phyloP scores from a whole-genome alignment of 2,329 filamentous ascomycete genomes.

The Orbilia brochopaga region DNA sequence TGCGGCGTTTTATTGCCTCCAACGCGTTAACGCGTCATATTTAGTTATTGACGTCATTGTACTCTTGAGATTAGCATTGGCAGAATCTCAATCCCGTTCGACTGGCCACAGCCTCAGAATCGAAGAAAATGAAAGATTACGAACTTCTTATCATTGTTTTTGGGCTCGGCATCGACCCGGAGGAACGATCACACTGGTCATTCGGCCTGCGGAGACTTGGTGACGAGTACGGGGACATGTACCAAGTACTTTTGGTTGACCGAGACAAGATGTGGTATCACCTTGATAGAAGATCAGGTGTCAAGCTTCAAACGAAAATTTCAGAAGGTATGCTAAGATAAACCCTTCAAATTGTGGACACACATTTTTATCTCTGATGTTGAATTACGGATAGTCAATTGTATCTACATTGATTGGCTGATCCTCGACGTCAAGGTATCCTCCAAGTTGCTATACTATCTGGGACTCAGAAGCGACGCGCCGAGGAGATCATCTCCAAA shows the following conservation, averaged over 20 bases:
- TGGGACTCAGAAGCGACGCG: neutral
- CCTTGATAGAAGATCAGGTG: slow-evolving; percentile 20
- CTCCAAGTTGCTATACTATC: neutral
- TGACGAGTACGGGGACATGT: slow-evolving; percentile 13
- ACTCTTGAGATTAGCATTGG: too few species aligned
- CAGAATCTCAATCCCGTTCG: too few species aligned
- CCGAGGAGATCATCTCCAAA: neutral
- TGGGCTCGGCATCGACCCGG: slow-evolving; percentile 15
- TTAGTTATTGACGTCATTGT: too few species aligned
- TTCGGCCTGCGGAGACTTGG: slow-evolving; percentile 17
- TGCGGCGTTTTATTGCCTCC: too few species aligned
- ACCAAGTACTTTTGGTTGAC: slow-evolving; percentile 21
- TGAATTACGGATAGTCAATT: too few species aligned
- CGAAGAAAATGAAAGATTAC: slow-evolving; percentile 12
- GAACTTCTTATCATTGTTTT: slow-evolving; percentile 24
- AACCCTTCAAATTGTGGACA: neutral
- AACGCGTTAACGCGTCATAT: too few species aligned
- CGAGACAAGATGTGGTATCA: slow-evolving; percentile 20
- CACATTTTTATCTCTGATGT: neutral
- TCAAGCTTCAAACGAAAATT: slow-evolving; percentile 10
- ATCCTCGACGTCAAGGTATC: too few species aligned
- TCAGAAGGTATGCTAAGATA: slow-evolving; percentile 14
- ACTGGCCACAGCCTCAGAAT: too few species aligned
- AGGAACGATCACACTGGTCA: slow-evolving; percentile 31
- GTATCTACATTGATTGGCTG: too few species aligned